phyloP scores from a whole-genome alignment of 1,284 basidiomycete genomes.

The Pseudozyma pruni region DNA sequence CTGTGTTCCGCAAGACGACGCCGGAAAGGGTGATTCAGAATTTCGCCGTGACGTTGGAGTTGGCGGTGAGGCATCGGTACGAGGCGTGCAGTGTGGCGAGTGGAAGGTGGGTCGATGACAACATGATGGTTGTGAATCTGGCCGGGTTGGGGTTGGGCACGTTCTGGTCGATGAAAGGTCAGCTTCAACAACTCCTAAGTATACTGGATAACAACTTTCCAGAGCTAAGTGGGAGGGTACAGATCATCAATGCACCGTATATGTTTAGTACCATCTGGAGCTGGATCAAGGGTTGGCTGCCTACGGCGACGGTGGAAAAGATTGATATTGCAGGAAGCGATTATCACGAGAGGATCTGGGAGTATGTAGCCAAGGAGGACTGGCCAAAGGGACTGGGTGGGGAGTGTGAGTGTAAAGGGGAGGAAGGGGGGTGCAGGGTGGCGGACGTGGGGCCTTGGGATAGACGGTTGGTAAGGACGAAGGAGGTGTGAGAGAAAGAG shows the following conservation, averaged over 20 bases:
- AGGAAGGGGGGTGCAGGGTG: constrained; percentile 41
- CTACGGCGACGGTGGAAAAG: constrained; percentile 60
- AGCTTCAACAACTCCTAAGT: constrained; percentile 59
- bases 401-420: constrained; percentile 47
- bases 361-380: constrained; percentile 50
- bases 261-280: constrained; percentile 63
- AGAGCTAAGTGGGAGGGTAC: constrained; percentile 61
- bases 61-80: constrained; percentile 60
- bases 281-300: constrained; percentile 65
- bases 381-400: constrained; percentile 62
- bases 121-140: constrained; percentile 65
- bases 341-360: constrained; percentile 45
- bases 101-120: constrained; percentile 61
- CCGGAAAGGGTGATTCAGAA: constrained; percentile 61
- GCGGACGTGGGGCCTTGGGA: constrained; percentile 61
- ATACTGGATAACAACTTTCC: constrained; percentile 65
- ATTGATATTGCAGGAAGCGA: constrained; percentile 62
- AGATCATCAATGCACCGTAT: constrained; percentile 66
- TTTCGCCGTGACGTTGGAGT: constrained; percentile 64
- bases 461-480: constrained; percentile 26
- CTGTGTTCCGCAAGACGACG: constrained; percentile 54
- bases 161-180: constrained; percentile 63
- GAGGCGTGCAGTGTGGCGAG: constrained; percentile 43
- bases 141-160: constrained; percentile 59
- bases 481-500: constrained; percentile 1